These are phyloP conservation scores for Calonectria pteridis DNA, from an alignment of 2,329 filamentous ascomycete genomes.

Conservation along the genomic window DNA sequence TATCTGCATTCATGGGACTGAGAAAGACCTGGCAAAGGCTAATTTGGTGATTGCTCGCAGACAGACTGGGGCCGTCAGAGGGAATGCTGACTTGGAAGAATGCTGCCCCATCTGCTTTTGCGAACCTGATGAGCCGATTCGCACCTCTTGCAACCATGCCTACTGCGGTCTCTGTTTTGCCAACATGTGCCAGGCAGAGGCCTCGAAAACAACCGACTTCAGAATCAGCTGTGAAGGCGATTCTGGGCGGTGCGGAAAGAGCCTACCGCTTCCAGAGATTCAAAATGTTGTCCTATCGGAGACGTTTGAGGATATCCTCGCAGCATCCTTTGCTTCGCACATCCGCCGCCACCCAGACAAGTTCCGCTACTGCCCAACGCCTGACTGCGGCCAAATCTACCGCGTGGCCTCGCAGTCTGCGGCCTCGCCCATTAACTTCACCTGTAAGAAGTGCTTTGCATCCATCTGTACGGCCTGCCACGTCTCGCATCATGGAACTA, in stretches of 20 bases:
- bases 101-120: slow-evolving; percentile 6
- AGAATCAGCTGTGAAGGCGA: neutral
- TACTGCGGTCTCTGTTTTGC: slow-evolving; percentile 7
- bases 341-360: slow-evolving; percentile 1
- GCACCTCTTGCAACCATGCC: slow-evolving; percentile 2
- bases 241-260: neutral
- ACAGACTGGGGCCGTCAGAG: accelerated
- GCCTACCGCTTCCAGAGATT: neutral
- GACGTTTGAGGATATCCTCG: neutral
- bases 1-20: neutral
- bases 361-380: slow-evolving; percentile 15
- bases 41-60: neutral
- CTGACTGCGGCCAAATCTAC: slow-evolving; percentile 12
- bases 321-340: slow-evolving; percentile 4
- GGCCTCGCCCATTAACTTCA: slow-evolving; percentile 29
- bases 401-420: neutral
- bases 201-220: neutral
- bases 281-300: neutral
- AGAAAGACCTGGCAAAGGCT: neutral
- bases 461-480: slow-evolving; percentile 53
- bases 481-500: slow-evolving; percentile 47
- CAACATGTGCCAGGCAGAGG: neutral
- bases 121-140: slow-evolving; percentile 4
- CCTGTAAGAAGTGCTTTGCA: slow-evolving; percentile 53
- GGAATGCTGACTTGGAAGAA: neutral